Evolutionary conservation across 176 grass and related monocot genomes (phyloP), one percentile per base, ranked within the genome.

Genomic region (Cenchrus purpureus): DNA sequence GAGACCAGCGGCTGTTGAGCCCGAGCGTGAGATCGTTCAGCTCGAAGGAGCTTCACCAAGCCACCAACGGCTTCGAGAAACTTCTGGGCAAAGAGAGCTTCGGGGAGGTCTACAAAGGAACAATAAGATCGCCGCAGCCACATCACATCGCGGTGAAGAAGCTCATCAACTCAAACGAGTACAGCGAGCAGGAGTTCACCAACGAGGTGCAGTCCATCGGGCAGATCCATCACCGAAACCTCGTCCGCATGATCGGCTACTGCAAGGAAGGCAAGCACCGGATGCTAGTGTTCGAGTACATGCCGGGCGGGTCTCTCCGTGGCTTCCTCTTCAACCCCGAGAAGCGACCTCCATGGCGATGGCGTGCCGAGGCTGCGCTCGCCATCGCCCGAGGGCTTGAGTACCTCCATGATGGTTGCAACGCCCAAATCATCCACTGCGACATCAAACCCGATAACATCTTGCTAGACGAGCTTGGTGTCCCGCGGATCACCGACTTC

Each of bases 391-490:
- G n/a, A 10, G 77, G 77, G 12, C 15, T 80, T 0, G 77, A 86
- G 46, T 86, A 86, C 68, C 77, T 86, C 0, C 77, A 86, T 6
- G 9, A 80, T 0, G 76, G 84, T 0, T 80, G 84, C 77, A 2
- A 1, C 6, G 31, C 46, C 0, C 84, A 31, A 10, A 86, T 86
- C 48, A 80, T 80, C 57, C 85, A 86, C 34, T 74, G 77, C 7
- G 85, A 86, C 69, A 80, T 86, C 68, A 86, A 86, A n/a, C 68
- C 77, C 0, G 77, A 80, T 48, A 86, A 86, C 77, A 80, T 80
- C 0, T n/a, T 86, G 6, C 37, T 40, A 40, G 37, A 40, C 37
- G 37, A 40, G 37, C 10, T 86, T 10, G 0, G 1, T 0, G 6
- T 8, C 1, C 77, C 84, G 1, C 80, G 20, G 77, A 80, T 86